These are phyloP conservation scores for Mycena alexandri DNA, from an alignment of 768 basidiomycete genomes.

Conservation along the genomic window DNA sequence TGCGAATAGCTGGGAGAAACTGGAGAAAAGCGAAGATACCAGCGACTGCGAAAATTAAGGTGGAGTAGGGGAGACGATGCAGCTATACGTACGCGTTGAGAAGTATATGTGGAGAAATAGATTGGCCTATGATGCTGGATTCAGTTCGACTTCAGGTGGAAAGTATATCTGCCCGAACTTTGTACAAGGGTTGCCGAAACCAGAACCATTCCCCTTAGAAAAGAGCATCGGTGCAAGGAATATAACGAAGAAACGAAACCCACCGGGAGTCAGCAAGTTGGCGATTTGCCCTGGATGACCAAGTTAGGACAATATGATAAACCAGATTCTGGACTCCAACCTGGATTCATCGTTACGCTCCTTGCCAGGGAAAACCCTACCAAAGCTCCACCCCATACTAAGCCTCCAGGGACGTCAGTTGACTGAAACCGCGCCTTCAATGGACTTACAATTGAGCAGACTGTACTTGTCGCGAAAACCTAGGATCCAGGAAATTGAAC, in stretches of 20 bases:
- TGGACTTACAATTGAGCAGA: constrained; percentile 38
- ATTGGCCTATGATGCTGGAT: constrained; percentile 7
- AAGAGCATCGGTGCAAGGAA: not conserved
- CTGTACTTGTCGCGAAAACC: constrained; percentile 44
- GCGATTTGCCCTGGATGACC: not conserved
- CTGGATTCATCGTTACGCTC: constrained; percentile 37
- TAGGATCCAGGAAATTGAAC: constrained; percentile 42
- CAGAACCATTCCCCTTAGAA: constrained; percentile 45
- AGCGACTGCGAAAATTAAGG: constrained; percentile 35
- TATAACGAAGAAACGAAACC: not conserved
- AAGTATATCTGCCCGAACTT: not conserved
- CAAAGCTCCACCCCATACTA: constrained; percentile 45
- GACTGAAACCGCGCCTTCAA: not conserved
- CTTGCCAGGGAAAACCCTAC: constrained; percentile 43
- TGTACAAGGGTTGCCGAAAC: constrained; percentile 39
- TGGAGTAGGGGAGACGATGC: not conserved
- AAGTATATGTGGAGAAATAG: constrained; percentile 44
- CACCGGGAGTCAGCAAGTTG: constrained; percentile 16
- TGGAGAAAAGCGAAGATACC: constrained; percentile 41
- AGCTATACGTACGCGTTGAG: constrained; percentile 38
- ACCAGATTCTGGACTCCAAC: not conserved
- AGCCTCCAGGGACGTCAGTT: constrained; percentile 30
- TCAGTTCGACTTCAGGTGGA: no score
- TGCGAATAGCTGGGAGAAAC: constrained; percentile 44
- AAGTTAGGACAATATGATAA: not conserved